Conservation (phyloP, 2,329 filamentous ascomycete genomes). For the Cordyceps tenuipes region DNA sequence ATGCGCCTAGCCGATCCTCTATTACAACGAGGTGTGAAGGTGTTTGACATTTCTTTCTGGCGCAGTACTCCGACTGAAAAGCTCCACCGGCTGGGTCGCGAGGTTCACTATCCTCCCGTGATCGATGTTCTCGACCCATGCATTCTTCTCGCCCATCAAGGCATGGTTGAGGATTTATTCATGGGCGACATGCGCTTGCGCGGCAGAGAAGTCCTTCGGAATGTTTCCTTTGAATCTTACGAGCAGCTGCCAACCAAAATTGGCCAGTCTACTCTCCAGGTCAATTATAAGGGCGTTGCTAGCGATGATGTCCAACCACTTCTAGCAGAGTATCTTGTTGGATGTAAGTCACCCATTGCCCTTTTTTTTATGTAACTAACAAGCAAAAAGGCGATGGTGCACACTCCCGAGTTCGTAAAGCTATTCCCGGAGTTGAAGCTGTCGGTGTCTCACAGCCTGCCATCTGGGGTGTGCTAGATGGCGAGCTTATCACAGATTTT, state of each 20-base stretch:
- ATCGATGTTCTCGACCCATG: constrained; percentile 51
- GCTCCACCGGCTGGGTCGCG: constrained; percentile 53
- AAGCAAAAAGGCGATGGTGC: constrained; percentile 53
- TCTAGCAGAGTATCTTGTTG: constrained; percentile 56
- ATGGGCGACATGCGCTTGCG: constrained; percentile 59
- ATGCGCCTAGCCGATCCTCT: constrained; percentile 63
- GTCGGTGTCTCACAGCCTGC: constrained; percentile 45
- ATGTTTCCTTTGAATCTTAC: constrained; percentile 55
- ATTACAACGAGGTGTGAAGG: constrained; percentile 56
- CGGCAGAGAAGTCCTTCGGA: constrained; percentile 54
- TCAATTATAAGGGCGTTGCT: constrained; percentile 44
- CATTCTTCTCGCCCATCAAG: constrained; percentile 58
- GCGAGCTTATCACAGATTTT: constrained; percentile 62
- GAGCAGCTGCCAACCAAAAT: constrained; percentile 34
- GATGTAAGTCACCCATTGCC: constrained; percentile 39
- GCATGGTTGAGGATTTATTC: constrained; percentile 65
- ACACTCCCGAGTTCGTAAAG: constrained; percentile 60
- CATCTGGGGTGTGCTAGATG: constrained; percentile 65
- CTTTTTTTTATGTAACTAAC: background rate
- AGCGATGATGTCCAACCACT: constrained; percentile 43
- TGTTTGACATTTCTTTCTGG: constrained; percentile 72
- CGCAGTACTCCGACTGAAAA: constrained; percentile 41
- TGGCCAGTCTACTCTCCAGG: constrained; percentile 34
- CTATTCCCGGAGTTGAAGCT: constrained; percentile 49
- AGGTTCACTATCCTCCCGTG: constrained; percentile 59